Conservation (phyloP, 2,329 filamentous ascomycete species). For the Aspergillus jensenii region DNA sequence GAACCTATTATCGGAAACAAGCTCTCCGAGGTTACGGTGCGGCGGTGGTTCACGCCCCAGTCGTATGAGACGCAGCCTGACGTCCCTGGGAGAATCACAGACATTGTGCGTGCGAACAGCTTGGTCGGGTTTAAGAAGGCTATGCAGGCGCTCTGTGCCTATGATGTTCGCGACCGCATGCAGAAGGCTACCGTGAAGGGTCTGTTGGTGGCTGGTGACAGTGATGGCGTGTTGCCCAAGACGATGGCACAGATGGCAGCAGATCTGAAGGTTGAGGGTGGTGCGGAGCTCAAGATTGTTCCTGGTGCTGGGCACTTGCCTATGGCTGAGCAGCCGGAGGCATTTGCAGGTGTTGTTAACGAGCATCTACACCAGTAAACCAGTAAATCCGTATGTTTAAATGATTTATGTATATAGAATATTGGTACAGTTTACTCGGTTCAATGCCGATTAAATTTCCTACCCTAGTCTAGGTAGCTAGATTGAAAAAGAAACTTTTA, state of each 20-base stretch:
- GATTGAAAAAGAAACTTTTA: not conserved
- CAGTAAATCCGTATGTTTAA: not conserved
- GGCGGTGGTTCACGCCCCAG: conserved; percentile 69
- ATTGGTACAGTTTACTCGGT: not conserved
- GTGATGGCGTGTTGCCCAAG: conserved; percentile 72
- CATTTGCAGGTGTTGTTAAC: conserved; percentile 65
- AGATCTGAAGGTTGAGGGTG: conserved; percentile 56
- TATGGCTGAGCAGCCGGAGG: conserved; percentile 73
- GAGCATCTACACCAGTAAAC: conserved; percentile 49
- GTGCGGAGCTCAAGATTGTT: conserved; percentile 63
- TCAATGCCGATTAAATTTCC: not conserved
- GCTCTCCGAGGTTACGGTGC: conserved; percentile 69
- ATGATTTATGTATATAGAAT: conserved; percentile 8
- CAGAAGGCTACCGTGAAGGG: conserved; percentile 41
- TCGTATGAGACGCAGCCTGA: conserved; percentile 58
- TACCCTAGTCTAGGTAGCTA: not conserved
- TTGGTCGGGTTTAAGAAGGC: conserved; percentile 77
- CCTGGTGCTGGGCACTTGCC: conserved; percentile 75
- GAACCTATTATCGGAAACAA: conserved; percentile 60
- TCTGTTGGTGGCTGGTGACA: conserved; percentile 69
- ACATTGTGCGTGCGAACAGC: conserved; percentile 69
- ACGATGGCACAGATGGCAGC: conserved; percentile 75
- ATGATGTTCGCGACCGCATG: conserved; percentile 51
- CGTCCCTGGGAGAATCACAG: conserved; percentile 58
- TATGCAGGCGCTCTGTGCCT: conserved; percentile 61